Percentiles rank a stretch among this genome's conserved stretches.
These are phyloP conservation scores for Hyaloscypha variabilis DNA, from an alignment of 495 filamentous ascomycete genomes.

Conservation along the genomic window DNA sequence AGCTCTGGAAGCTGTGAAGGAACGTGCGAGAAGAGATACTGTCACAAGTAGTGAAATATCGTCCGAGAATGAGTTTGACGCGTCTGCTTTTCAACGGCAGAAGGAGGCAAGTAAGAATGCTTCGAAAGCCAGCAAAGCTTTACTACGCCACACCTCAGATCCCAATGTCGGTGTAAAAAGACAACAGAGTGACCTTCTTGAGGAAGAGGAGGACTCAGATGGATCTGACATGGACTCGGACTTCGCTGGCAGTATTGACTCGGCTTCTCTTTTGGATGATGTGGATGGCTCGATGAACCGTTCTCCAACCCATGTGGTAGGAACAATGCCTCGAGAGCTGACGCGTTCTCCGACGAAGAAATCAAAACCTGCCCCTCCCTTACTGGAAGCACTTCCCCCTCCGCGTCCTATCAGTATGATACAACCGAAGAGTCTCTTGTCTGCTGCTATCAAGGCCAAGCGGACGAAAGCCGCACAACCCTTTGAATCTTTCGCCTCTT, in stretches of 20 bases:
- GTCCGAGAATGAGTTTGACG: conserved; percentile 83
- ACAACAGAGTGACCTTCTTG: conserved; percentile 56
- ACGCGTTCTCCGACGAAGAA: conserved; percentile 61
- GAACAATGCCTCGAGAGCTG: conserved; percentile 55
- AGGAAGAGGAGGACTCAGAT: conserved; percentile 60
- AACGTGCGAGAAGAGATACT: conserved; percentile 78
- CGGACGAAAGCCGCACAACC: conserved; percentile 79
- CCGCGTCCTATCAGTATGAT: conserved; percentile 87
- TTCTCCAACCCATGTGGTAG: conserved; percentile 53
- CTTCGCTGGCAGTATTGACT: conserved; percentile 57
- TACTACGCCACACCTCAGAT: conserved; percentile 27
- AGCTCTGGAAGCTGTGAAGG: conserved; percentile 72
- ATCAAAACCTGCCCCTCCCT: conserved; percentile 57
- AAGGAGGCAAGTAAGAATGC: conserved; percentile 38
- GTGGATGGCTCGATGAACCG: conserved; percentile 48
- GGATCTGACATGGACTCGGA: conserved; percentile 55
- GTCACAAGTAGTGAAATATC: conserved; percentile 92
- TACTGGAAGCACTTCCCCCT: conserved; percentile 80
- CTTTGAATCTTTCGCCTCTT: conserved; percentile 81
- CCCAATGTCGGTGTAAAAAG: conserved; percentile 40
- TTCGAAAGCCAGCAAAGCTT: conserved; percentile 44
- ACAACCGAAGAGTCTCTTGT: conserved; percentile 75
- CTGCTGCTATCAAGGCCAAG: conserved; percentile 71
- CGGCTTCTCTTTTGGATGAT: conserved; percentile 52
- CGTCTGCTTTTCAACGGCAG: conserved; percentile 63